Evolutionary conservation across 2,329 filamentous ascomycete species (phyloP).

Genomic region (Leptographium wingfieldii): DNA sequence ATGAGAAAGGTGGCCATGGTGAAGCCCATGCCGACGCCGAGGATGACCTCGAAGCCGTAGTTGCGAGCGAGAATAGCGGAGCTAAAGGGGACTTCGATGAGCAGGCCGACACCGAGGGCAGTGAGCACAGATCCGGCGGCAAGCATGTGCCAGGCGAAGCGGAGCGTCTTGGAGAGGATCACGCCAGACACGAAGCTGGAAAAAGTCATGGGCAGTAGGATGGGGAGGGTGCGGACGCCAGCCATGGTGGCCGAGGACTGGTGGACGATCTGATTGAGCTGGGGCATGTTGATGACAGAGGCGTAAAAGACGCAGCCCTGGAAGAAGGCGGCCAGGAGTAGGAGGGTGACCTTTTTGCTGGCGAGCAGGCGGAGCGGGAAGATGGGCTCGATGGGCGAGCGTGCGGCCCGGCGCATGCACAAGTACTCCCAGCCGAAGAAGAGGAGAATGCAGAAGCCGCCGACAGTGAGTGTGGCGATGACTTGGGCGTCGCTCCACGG

Average conservation of each 20-base stretch:
- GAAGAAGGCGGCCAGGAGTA: slow-evolving; percentile 18
- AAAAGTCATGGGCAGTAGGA: background rate
- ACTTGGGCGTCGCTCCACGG: slow-evolving; percentile 28
- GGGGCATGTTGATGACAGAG: slow-evolving; percentile 23
- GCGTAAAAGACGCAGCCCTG: slow-evolving; percentile 22
- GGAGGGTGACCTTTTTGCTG: slow-evolving; percentile 19
- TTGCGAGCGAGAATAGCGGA: background rate
- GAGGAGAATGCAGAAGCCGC: slow-evolving; percentile 13
- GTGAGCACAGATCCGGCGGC: background rate
- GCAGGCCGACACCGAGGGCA: background rate
- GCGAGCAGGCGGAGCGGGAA: slow-evolving; percentile 22
- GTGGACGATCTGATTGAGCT: slow-evolving; percentile 9
- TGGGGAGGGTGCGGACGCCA: background rate
- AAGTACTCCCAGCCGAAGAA: slow-evolving; percentile 20
- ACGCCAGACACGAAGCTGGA: background rate
- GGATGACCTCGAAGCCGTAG: background rate
- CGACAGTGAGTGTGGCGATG: slow-evolving; percentile 18
- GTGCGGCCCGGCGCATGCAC: slow-evolving; percentile 7
- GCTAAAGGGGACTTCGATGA: background rate
- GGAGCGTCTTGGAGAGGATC: background rate
- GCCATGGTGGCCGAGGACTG: background rate
- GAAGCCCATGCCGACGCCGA: background rate
- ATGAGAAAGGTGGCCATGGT: background rate
- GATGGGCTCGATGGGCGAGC: slow-evolving; percentile 16
- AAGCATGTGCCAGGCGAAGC: background rate